Base-by-base conservation (phyloP, 495 filamentous ascomycete species). In the Symbiotaphrina buchneri region DNA sequence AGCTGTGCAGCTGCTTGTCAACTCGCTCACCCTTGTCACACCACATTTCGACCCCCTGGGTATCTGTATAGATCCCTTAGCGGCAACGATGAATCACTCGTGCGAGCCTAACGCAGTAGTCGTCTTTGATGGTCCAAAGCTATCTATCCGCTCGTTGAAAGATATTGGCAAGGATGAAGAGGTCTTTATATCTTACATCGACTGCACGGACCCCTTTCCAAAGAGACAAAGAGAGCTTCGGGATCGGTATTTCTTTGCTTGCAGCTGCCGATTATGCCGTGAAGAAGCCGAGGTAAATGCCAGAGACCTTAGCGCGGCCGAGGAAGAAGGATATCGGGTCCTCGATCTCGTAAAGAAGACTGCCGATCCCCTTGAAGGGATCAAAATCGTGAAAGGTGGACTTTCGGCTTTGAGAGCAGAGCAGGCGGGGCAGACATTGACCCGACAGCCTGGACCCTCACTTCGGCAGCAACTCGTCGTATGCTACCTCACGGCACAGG, bases 101-200 rank as follows among this genome's bases (percentile, higher is more conserved):
- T 81, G 77, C 47, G 53, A 60, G 21, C 70, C 70, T 18, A 83
- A 77, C 36, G 56, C 66, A n/a, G 53, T 62, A 10, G 55, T 75
- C 20, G 56, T 65, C 10, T 73, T 76, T 40, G 65, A 75, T 31
- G 65, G 59, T 10, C 41, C 46, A 19, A 43, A 50, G 4, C 39
- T 61, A 11, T 55, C 40, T 25, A 29, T 63, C 30, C 59, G 58
- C 31, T 59, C 61, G 13, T 39, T 62, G 11, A 35, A 44, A 2
- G 45, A 48, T 1, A 67, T 72, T 34, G 39, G 53, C 4, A 49
- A 58, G 16, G 57, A 59, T 36, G 57, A 65, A 10, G 73, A 84
- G 45, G 52, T 83, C 24, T 65, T 62, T 32, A 66, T 78, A 38
- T 66, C 66, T 15, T 84, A 84, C 43, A 51, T 72, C 33, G 74